Conservation (phyloP, 208 protist genomes). For the Leishmania turanica region DNA sequence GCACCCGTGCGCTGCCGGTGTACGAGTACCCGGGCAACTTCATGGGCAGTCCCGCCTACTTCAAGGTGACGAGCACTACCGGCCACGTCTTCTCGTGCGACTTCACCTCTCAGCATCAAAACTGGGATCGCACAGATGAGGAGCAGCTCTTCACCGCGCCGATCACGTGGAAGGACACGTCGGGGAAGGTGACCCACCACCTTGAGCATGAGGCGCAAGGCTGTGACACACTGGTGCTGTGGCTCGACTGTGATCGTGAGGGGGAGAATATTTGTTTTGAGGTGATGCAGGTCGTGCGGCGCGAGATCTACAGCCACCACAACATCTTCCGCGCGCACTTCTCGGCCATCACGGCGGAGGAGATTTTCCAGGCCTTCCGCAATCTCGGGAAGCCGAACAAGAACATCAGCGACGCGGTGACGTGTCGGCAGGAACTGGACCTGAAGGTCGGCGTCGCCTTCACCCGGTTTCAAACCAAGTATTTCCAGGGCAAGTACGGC, state of each 20-base stretch:
- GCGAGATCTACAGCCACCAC: slow-evolving; percentile 51
- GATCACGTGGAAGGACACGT: slow-evolving; percentile 83
- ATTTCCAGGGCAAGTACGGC: slow-evolving; percentile 91
- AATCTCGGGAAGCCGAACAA: slow-evolving; percentile 91
- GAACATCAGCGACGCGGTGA: slow-evolving; percentile 92
- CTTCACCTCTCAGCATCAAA: slow-evolving; percentile 90
- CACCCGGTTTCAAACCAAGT: slow-evolving; percentile 94
- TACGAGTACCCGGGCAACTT: slow-evolving; percentile 88
- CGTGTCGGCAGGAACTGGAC: slow-evolving; percentile 95
- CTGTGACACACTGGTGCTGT: slow-evolving; percentile 91
- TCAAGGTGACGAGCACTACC: slow-evolving; percentile 91
- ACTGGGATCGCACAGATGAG: slow-evolving; percentile 88
- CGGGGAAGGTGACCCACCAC: slow-evolving; percentile 87
- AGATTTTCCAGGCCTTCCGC: slow-evolving; percentile 83
- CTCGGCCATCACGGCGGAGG: slow-evolving; percentile 88
- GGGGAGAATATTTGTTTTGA: slow-evolving; percentile 99
- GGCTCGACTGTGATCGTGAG: slow-evolving; percentile 97
- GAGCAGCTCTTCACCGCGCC: slow-evolving; percentile 85
- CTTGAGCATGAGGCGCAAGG: slow-evolving; percentile 78
- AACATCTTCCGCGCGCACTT: slow-evolving; percentile 93
- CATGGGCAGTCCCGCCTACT: slow-evolving; percentile 55
- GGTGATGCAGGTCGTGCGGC: slow-evolving; percentile 88
- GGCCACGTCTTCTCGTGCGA: slow-evolving; percentile 93
- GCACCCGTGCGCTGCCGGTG: slow-evolving; percentile 77
- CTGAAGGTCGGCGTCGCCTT: slow-evolving; percentile 97